phyloP scores from a whole-genome alignment of 805 yeast genomes.

The Wickerhamomyces ciferrii region DNA sequence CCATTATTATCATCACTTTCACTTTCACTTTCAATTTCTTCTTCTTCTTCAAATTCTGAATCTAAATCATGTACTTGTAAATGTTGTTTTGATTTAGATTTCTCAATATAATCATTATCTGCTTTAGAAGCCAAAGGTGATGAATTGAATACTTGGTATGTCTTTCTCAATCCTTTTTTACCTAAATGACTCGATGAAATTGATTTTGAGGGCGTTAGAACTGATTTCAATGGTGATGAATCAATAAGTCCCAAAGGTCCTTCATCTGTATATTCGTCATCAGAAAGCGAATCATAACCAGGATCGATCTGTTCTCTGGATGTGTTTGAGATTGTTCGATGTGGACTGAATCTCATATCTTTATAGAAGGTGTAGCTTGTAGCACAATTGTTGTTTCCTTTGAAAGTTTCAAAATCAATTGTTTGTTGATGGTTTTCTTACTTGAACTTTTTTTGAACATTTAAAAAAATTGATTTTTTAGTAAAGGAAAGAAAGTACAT shows the following conservation, averaged over 20 bases:
- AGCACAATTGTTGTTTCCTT: too few relatives aligned
- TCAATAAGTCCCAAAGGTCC: background rate
- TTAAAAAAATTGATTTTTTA: too few relatives aligned
- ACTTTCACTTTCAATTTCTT: background rate
- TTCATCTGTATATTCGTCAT: constrained; percentile 3
- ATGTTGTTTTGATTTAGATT: background rate
- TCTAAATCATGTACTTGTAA: background rate
- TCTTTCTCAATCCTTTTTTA: background rate
- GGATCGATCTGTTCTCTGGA: constrained; percentile 1
- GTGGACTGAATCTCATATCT: constrained; percentile 14
- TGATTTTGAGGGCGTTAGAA: constrained; percentile 11
- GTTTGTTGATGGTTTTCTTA: too few relatives aligned
- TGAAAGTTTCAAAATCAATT: too few relatives aligned
- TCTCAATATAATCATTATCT: background rate
- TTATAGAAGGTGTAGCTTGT: too few relatives aligned
- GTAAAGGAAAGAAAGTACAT: too few relatives aligned
- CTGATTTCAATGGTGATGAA: constrained; percentile 18
- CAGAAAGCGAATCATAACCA: constrained; percentile 6
- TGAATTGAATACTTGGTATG: constrained; percentile 4
- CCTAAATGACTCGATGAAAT: background rate
- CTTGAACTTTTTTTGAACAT: too few relatives aligned
- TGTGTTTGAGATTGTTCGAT: constrained; percentile 3
- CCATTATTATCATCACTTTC: background rate
- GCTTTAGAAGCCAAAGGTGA: constrained; percentile 5
- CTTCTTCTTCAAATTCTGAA: background rate